Conservation (phyloP, 2,329 filamentous ascomycete genomes). For the Pseudogymnoascus sp. region DNA sequence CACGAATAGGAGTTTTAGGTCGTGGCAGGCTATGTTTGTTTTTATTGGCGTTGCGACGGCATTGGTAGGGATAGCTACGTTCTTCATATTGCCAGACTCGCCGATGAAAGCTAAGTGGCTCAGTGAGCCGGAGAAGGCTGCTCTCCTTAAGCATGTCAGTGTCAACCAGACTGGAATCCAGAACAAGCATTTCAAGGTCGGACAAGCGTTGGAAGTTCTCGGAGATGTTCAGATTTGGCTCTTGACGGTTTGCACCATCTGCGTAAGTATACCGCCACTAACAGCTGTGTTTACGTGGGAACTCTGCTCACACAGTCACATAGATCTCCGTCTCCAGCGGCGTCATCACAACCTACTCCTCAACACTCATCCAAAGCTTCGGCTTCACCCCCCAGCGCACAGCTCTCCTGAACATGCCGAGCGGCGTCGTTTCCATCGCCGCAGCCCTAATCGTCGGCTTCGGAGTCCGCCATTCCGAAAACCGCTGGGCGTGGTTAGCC, state of each 20-base stretch:
- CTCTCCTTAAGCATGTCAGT: slow-evolving; percentile 41
- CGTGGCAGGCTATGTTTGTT: slow-evolving; percentile 15
- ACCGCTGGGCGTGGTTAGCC: slow-evolving; percentile 43
- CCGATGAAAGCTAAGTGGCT: slow-evolving; percentile 36
- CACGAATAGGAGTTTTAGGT: slow-evolving; percentile 9
- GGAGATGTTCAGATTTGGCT: slow-evolving; percentile 29
- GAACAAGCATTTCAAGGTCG: slow-evolving; percentile 38
- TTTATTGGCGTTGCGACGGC: slow-evolving; percentile 14
- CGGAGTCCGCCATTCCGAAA: slow-evolving; percentile 37
- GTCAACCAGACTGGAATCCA: slow-evolving; percentile 47
- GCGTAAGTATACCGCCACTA: neutral
- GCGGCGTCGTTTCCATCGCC: slow-evolving; percentile 43
- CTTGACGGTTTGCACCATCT: neutral
- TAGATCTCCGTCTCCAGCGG: slow-evolving; percentile 44
- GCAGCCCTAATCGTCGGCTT: slow-evolving; percentile 41
- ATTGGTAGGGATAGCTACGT: slow-evolving; percentile 30
- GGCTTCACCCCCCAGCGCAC: slow-evolving; percentile 37
- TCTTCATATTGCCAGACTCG: slow-evolving; percentile 40
- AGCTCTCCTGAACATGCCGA: slow-evolving; percentile 47
- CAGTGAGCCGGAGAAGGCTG: slow-evolving; percentile 32
- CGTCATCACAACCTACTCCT: slow-evolving; percentile 41
- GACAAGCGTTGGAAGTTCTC: slow-evolving; percentile 40
- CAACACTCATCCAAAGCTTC: slow-evolving; percentile 33
- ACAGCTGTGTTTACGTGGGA: neutral
- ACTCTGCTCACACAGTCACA: slow-evolving; percentile 39